These are phyloP conservation scores for Plasmodium sp. DNA, from an alignment of 169 alveolate species.

Conservation along the genomic window DNA sequence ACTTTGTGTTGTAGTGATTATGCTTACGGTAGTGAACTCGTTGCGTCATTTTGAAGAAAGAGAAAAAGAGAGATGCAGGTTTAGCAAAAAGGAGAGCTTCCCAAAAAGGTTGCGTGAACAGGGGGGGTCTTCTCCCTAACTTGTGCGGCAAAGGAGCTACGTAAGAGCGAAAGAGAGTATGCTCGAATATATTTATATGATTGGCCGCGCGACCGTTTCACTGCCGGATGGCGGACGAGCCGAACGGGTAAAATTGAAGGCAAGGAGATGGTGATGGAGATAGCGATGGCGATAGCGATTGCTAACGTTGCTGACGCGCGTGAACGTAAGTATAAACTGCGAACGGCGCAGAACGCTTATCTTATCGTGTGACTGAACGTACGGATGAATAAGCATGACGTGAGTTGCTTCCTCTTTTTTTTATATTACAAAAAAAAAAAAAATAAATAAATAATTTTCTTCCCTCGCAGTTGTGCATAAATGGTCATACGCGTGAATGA, in stretches of 20 bases:
- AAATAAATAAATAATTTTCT: neutral
- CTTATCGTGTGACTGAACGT: neutral
- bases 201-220: neutral
- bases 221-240: neutral
- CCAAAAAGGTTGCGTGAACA: neutral
- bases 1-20: conserved; percentile 89
- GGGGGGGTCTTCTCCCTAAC: neutral
- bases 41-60: conserved; percentile 85
- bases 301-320: neutral
- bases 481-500: neutral
- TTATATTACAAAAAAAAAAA: too few relatives aligned
- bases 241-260: neutral
- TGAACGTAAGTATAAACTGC: neutral
- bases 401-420: neutral
- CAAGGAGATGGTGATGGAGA: neutral
- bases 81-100: neutral
- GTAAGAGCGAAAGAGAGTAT: neutral
- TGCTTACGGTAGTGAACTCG: conserved; percentile 91
- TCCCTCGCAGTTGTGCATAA: neutral
- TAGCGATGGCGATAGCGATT: neutral
- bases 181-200: neutral
- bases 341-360: neutral
- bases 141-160: neutral
- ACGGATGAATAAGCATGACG: neutral
- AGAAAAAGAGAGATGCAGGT: neutral